phyloP scores from a whole-genome alignment of 176 grass and related monocot species.

The Ensete ventricosum region DNA sequence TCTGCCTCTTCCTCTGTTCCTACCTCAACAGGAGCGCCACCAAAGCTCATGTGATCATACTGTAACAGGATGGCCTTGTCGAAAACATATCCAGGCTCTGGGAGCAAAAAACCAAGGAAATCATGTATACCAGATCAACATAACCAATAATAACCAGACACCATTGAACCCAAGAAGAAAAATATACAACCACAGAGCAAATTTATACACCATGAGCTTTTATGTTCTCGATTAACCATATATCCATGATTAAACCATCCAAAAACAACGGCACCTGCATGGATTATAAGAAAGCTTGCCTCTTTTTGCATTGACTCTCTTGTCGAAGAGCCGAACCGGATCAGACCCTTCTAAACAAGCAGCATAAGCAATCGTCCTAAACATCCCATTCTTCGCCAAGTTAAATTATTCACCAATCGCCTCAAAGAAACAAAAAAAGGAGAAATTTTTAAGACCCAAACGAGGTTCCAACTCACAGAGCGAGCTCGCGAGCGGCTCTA shows the following conservation, averaged over 20 bases:
- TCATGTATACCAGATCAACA: conserved; percentile 14
- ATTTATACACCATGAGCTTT: not conserved
- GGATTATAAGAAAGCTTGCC: conserved; percentile 34
- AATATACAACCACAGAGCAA: not conserved
- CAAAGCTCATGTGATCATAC: conserved; percentile 88
- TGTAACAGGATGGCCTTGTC: conserved; percentile 51
- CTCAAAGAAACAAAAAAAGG: not conserved
- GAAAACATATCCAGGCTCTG: conserved; percentile 75
- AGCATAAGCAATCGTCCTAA: conserved; percentile 81
- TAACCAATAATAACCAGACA: not conserved
- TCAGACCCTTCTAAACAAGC: conserved; percentile 84
- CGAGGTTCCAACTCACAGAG: conserved; percentile 47
- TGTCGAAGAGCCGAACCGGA: conserved; percentile 78
- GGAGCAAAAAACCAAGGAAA: conserved; percentile 6
- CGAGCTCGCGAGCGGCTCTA: conserved; percentile 83
- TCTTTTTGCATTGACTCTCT: conserved; percentile 66
- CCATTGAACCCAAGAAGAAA: not conserved
- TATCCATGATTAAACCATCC: not conserved
- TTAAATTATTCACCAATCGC: not conserved
- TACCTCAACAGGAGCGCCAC: conserved; percentile 57
- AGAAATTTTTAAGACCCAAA: not conserved
- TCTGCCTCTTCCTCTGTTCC: conserved; percentile 72
- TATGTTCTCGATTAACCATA: not conserved
- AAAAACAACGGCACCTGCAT: not conserved
- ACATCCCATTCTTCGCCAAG: not conserved